Percentiles rank a stretch among this genome's conserved stretches.
phyloP scores from a whole-genome alignment of 2,329 filamentous ascomycete species.

The Knufia fluminis region DNA sequence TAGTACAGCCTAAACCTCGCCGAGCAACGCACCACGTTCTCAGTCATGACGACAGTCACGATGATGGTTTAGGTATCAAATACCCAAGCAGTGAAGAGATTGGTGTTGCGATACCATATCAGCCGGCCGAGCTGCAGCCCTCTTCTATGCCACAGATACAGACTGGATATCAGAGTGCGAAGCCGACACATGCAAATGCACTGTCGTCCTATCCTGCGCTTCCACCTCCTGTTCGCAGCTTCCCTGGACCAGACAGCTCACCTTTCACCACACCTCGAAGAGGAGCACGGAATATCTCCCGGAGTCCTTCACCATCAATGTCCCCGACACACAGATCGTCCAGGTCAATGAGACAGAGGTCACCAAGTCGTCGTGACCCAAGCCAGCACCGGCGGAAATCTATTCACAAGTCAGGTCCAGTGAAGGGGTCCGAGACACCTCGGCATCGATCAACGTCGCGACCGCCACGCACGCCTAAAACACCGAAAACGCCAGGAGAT shows the following conservation, averaged over 20 bases:
- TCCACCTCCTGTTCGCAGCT: slow-evolving; percentile 30
- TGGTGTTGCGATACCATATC: slow-evolving; percentile 15
- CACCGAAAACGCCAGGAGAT: slow-evolving; percentile 22
- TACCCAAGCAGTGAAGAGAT: slow-evolving; percentile 24
- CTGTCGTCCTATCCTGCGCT: slow-evolving; percentile 34
- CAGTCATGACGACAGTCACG: slow-evolving; percentile 8
- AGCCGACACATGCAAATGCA: background rate
- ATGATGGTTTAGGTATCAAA: slow-evolving; percentile 14
- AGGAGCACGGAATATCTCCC: slow-evolving; percentile 20
- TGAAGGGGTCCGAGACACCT: slow-evolving; percentile 17
- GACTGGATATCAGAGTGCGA: background rate
- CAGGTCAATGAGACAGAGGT: slow-evolving; percentile 22
- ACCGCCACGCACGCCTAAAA: slow-evolving; percentile 23
- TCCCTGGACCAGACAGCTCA: slow-evolving; percentile 26
- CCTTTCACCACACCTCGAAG: slow-evolving; percentile 26
- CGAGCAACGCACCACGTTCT: slow-evolving; percentile 17
- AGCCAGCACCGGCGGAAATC: slow-evolving; percentile 30
- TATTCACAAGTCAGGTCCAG: slow-evolving; percentile 33
- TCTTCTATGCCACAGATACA: background rate
- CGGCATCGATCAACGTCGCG: slow-evolving; percentile 16
- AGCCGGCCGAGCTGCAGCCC: slow-evolving; percentile 2
- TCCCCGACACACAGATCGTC: slow-evolving; percentile 30
- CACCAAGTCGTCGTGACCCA: slow-evolving; percentile 24
- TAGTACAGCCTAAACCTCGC: slow-evolving; percentile 17
- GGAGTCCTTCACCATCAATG: slow-evolving; percentile 31